These are phyloP conservation scores for Thelonectria blattea DNA, from an alignment of 2,329 filamentous ascomycete genomes.

Conservation along the genomic window DNA sequence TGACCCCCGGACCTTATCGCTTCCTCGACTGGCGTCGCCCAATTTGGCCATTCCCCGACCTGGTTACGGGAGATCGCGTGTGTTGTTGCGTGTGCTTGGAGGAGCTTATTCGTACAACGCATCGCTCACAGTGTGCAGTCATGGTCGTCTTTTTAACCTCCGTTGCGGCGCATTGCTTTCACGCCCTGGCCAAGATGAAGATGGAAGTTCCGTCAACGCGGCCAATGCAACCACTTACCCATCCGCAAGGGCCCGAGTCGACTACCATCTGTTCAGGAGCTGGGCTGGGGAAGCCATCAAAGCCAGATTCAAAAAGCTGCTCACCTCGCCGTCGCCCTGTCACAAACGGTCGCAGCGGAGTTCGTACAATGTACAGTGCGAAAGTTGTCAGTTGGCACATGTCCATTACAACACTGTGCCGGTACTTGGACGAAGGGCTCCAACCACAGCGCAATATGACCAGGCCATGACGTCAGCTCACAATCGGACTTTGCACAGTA, in stretches of 20 bases:
- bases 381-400: slow-evolving; percentile 9
- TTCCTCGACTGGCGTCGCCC: slow-evolving; percentile 21
- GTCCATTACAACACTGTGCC: slow-evolving; percentile 30
- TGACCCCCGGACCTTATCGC: slow-evolving; percentile 27
- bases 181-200: too few species aligned
- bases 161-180: neutral
- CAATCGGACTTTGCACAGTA: slow-evolving; percentile 9
- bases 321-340: neutral
- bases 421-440: slow-evolving; percentile 23
- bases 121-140: neutral
- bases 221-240: neutral
- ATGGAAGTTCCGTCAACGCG: neutral
- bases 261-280: neutral
- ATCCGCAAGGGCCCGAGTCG: neutral
- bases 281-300: neutral
- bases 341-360: neutral
- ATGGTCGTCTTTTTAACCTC: neutral
- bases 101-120: neutral
- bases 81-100: slow-evolving; percentile 15
- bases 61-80: slow-evolving; percentile 24
- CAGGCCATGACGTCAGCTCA: slow-evolving; percentile 34
- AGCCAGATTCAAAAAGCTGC: slow-evolving; percentile 13
- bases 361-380: slow-evolving; percentile 29
- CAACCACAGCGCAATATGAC: slow-evolving; percentile 33
- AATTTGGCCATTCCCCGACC: slow-evolving; percentile 24